A percentile compares a stretch with the other conserved stretches of the same genome.
These are phyloP conservation scores for Penicillium daleae DNA, from an alignment of 495 filamentous ascomycete genomes.

Conservation along the genomic window DNA sequence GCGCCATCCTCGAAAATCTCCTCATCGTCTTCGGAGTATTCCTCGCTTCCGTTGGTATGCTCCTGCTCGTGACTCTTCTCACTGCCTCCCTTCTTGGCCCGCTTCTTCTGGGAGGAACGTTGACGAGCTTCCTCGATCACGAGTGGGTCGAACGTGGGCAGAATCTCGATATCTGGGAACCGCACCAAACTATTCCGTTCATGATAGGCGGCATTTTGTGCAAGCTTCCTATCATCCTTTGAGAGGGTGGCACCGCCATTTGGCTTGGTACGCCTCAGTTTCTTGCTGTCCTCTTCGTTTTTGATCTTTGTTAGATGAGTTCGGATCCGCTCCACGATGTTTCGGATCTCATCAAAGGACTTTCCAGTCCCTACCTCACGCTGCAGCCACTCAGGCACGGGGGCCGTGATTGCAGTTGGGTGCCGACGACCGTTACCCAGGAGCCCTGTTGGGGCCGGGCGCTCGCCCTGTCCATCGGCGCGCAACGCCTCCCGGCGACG, in stretches of 20 bases:
- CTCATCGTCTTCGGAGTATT: no score
- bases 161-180: constrained; percentile 71
- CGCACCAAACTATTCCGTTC: constrained; percentile 12
- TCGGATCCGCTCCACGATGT: constrained; percentile 29
- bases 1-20: no score
- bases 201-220: neutral
- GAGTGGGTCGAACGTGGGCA: constrained; percentile 42
- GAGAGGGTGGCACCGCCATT: neutral
- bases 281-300: constrained; percentile 3
- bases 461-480: neutral
- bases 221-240: neutral
- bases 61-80: neutral
- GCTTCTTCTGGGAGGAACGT: neutral
- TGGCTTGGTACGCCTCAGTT: no score
- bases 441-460: neutral
- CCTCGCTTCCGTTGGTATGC: neutral
- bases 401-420: constrained; percentile 28
- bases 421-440: constrained; percentile 18
- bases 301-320: constrained; percentile 21
- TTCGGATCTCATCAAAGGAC: constrained; percentile 38
- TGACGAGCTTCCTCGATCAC: constrained; percentile 9
- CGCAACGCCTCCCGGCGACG: constrained; percentile 29
- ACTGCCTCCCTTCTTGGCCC: neutral
- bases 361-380: constrained; percentile 29
- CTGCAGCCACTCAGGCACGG: constrained; percentile 42